These are phyloP conservation scores for Ceratocystis papillata DNA, from an alignment of 2,329 filamentous ascomycete species.

Conservation along the genomic window DNA sequence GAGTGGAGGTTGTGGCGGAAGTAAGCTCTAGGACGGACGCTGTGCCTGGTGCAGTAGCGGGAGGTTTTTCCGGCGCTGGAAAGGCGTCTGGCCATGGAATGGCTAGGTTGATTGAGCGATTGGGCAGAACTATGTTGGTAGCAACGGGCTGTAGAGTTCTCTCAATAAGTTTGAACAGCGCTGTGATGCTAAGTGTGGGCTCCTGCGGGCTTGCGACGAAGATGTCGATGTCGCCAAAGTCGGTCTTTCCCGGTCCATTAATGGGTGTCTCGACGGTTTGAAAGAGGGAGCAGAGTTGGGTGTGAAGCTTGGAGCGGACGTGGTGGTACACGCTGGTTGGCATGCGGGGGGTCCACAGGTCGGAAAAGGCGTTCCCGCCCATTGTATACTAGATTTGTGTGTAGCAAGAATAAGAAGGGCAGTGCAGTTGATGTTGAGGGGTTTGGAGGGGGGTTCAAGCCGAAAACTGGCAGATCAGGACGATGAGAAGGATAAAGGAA, in stretches of 20 bases:
- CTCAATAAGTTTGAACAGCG: neutral
- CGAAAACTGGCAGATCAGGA: too few relatives aligned
- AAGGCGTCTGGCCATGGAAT: constrained; percentile 41
- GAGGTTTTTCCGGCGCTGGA: neutral
- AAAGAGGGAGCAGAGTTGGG: constrained; percentile 43
- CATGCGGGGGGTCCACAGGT: constrained; percentile 57
- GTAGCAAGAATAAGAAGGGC: neutral
- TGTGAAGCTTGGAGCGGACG: constrained; percentile 39
- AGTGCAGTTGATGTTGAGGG: neutral
- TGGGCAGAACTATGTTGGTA: neutral
- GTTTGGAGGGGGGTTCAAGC: neutral
- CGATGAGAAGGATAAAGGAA: too few relatives aligned
- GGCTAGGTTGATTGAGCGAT: constrained; percentile 37
- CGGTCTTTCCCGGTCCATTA: constrained; percentile 56
- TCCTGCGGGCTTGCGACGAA: constrained; percentile 39
- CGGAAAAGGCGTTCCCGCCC: constrained; percentile 22
- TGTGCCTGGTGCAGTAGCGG: neutral
- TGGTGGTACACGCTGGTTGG: constrained; percentile 43
- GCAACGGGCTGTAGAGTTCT: constrained; percentile 19
- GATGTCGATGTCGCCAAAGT: constrained; percentile 65
- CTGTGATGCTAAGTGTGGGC: constrained; percentile 9
- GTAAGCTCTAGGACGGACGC: neutral
- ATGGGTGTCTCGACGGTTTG: constrained; percentile 47
- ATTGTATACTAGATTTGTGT: constrained; percentile 1
- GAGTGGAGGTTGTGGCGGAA: neutral